Evolutionary conservation across 805 yeast genomes (phyloP), one percentile per base, ranked within the genome.

Genomic region (Kazachstania bromeliacearum): DNA sequence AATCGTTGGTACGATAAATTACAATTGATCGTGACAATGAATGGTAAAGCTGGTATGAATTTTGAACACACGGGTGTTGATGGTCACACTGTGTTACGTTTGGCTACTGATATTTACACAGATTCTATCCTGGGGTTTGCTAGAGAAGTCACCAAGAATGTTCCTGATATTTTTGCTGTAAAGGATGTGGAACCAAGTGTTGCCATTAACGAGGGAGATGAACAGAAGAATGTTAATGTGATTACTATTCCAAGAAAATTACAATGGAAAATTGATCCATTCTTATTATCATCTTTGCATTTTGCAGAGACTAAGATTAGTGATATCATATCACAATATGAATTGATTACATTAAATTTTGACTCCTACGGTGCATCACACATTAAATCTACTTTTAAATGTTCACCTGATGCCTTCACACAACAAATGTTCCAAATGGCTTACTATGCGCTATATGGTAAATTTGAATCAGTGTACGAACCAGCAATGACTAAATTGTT

Each of bases 31-130:
- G 75, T 87, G 37, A 85, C 95, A 4, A 75, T 77, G 55, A 85
- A 87, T 58, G 94, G 94, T 17, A 82, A 83, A 59, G 95, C 92
- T 2, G 96, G 96, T 20, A 78, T 87, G 46, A 87, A 88, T 58
- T 87, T 87, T 55, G 96, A 87, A 53, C 92, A 87, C 53, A 82
- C 96, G 0, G 95, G 95, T 47, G 94, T 87, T 19, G 96, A 87
- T 60, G 96, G 96, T 38, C 96, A 87, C 58, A 87, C 96, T 0
- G 95, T 87, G 4, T 64, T 87, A 46, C 64, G 96, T 44, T 80
- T 82, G 64, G 94, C 85, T 10, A 76, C 85, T 27, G 96, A 87
- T 58, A 82, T 87, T 37, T 87, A 87, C 56, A 87, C 96, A 0
- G 96, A 87, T 56, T 80, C 95, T 1, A 85, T 87, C 36, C 64